Conservation (phyloP, 768 basidiomycete genomes). For the Pholiota conissans region DNA sequence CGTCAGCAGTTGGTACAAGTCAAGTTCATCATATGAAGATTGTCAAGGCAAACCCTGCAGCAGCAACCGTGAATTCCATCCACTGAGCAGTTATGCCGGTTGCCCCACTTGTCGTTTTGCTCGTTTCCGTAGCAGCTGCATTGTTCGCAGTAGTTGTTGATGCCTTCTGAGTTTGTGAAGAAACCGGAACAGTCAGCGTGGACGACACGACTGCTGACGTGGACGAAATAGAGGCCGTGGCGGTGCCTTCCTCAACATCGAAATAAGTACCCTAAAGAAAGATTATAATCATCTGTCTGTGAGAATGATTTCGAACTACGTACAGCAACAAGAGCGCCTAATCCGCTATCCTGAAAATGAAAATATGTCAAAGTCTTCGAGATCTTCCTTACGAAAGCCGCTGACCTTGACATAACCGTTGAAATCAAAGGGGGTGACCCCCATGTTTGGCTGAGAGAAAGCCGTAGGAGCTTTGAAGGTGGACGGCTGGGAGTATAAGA, state of each 20-base stretch:
- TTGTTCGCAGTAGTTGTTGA: not conserved
- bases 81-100: not conserved
- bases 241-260: conserved; percentile 67
- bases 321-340: conserved; percentile 65
- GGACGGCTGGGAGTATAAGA: conserved; percentile 63
- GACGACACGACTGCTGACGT: conserved; percentile 70
- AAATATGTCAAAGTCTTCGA: conserved; percentile 1
- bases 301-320: conserved; percentile 6
- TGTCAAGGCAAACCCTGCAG: not conserved
- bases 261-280: conserved; percentile 64
- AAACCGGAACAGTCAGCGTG: conserved; percentile 36
- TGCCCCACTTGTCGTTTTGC: not conserved
- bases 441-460: conserved; percentile 47
- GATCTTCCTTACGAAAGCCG: conserved; percentile 19
- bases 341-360: conserved; percentile 41
- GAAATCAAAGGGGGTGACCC: conserved; percentile 58
- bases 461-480: conserved; percentile 61
- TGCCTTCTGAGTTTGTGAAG: not conserved
- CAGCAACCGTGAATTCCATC: not conserved
- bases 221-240: conserved; percentile 48
- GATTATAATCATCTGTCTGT: not conserved
- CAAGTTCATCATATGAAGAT: not conserved
- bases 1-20: too few species aligned
- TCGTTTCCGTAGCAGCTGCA: not conserved
- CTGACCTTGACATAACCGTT: conserved; percentile 55